A percentile compares a stretch with the other conserved stretches of the same genome.
phyloP scores from a whole-genome alignment of 2,329 filamentous ascomycete species.

The Calonectria montana region DNA sequence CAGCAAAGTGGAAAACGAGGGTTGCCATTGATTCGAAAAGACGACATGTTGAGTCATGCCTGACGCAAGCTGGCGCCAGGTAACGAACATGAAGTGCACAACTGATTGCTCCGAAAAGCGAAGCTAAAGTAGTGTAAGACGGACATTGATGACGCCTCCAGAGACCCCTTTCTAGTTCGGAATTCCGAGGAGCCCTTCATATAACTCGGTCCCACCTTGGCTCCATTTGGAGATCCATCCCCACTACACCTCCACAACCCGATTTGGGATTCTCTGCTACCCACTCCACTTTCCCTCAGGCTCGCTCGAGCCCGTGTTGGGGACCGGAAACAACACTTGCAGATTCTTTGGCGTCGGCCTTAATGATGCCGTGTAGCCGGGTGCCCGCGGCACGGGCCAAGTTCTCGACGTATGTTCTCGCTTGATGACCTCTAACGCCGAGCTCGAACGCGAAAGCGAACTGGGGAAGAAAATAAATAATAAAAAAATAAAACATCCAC shows the following conservation, averaged over 20 bases:
- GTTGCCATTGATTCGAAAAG: background rate
- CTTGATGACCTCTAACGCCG: constrained; percentile 13
- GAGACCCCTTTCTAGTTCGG: constrained; percentile 20
- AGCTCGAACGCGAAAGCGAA: background rate
- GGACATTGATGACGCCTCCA: background rate
- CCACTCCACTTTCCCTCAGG: constrained; percentile 11
- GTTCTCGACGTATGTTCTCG: background rate
- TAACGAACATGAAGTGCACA: background rate
- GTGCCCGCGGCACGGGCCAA: constrained; percentile 24
- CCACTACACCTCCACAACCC: constrained; percentile 32
- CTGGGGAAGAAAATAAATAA: no score
- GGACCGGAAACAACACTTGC: constrained; percentile 23
- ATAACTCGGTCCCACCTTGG: background rate
- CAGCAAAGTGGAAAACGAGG: no score
- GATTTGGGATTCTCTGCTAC: background rate
- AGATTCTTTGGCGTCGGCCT: constrained; percentile 18
- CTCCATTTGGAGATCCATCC: constrained; percentile 9
- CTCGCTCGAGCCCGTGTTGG: constrained; percentile 16
- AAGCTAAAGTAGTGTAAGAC: background rate
- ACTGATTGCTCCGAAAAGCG: background rate
- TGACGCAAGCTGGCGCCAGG: background rate
- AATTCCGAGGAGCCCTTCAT: constrained; percentile 39
- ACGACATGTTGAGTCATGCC: background rate
- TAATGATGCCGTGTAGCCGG: constrained; percentile 28
- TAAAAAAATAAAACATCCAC: background rate